A percentile compares a stretch with the other conserved stretches of the same genome.
Evolutionary conservation across 1,284 basidiomycete species (phyloP).

Genomic region (Caloboletus firmus): DNA sequence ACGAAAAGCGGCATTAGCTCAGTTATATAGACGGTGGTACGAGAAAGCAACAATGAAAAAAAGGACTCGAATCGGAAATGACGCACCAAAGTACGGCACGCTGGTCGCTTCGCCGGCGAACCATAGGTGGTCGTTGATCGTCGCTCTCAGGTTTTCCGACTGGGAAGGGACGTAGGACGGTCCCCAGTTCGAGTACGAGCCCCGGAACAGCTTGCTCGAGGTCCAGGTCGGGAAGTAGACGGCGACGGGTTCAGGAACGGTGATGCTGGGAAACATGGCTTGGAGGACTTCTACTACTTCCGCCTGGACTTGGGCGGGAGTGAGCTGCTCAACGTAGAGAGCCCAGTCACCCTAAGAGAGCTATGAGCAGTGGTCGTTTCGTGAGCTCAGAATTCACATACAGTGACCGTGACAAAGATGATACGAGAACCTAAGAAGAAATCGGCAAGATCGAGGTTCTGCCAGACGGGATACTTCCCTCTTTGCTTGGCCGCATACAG

Average conservation of each 20-base stretch:
- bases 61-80: not conserved
- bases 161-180: slow-evolving; percentile 52
- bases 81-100: slow-evolving; percentile 54
- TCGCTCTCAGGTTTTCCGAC: slow-evolving; percentile 55
- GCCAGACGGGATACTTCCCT: slow-evolving; percentile 5
- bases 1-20: not conserved
- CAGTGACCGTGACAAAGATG: slow-evolving; percentile 10
- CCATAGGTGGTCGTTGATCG: slow-evolving; percentile 48
- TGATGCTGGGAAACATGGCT: slow-evolving; percentile 54
- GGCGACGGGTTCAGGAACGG: slow-evolving; percentile 51
- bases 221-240: slow-evolving; percentile 62
- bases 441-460: slow-evolving; percentile 1
- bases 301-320: slow-evolving; percentile 46
- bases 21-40: not conserved
- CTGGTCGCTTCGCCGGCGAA: slow-evolving; percentile 67
- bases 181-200: slow-evolving; percentile 70
- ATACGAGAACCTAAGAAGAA: slow-evolving; percentile 4
- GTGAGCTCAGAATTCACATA: not conserved
- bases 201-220: slow-evolving; percentile 57
- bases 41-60: not conserved
- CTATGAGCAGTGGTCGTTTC: not conserved
- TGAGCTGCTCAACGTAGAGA: slow-evolving; percentile 53
- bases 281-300: slow-evolving; percentile 56
- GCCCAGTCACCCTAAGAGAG: slow-evolving; percentile 52
- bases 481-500: slow-evolving; percentile 3